Conservation (phyloP, 2,329 filamentous ascomycete genomes). For the Colletotrichum viniferum region DNA sequence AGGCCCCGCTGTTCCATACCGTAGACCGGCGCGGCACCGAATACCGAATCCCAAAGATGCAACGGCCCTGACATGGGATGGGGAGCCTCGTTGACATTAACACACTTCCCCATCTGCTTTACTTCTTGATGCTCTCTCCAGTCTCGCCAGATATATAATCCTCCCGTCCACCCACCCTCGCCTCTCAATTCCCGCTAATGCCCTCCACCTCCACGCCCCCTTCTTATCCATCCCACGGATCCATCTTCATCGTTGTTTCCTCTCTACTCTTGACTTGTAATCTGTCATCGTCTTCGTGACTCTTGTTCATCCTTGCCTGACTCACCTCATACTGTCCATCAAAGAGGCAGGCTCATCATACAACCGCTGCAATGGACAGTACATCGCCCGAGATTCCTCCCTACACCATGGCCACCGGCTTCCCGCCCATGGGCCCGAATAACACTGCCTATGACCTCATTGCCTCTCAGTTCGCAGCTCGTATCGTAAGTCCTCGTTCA, state of each 20-base stretch:
- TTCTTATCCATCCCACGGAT: background rate
- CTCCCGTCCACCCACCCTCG: background rate
- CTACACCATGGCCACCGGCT: background rate
- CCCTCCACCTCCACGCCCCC: background rate
- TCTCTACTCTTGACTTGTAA: background rate
- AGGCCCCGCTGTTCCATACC: background rate
- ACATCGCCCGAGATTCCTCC: background rate
- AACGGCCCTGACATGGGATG: background rate
- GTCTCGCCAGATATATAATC: background rate
- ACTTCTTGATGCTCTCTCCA: background rate
- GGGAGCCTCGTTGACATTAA: background rate
- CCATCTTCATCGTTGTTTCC: background rate
- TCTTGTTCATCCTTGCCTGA: background rate
- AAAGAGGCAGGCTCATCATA: background rate
- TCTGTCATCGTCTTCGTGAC: background rate
- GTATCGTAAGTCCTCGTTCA: background rate
- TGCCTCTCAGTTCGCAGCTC: constrained; percentile 15
- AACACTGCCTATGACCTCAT: constrained; percentile 11
- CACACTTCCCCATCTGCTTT: background rate
- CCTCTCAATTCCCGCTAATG: background rate
- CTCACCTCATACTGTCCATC: background rate
- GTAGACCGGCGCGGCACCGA: constrained; percentile 7
- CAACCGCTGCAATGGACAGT: background rate
- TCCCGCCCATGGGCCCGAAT: background rate
- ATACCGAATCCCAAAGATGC: constrained; percentile 12